Base-by-base conservation (phyloP, 2,329 filamentous ascomycete species). In the Epicoccum nigrum region DNA sequence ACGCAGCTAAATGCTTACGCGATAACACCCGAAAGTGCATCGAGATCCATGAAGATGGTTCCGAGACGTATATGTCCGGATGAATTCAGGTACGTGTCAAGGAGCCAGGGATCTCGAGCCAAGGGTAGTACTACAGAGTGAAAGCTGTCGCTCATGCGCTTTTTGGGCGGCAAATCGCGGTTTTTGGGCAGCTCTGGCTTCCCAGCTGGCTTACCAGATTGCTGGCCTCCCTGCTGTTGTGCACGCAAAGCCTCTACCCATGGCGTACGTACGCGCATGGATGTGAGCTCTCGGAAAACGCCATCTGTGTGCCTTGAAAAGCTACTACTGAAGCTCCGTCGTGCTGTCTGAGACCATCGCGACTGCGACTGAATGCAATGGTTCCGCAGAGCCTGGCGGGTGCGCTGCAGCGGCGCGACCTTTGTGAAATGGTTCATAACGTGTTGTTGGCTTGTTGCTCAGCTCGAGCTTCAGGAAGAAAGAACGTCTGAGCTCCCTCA, bases 41-140 rank as follows among this genome's bases (percentile, higher is more conserved):
- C 89, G 2, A 92, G 80, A 56, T 92, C 89, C 87, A 92, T 92
- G 55, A 92, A 84, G 13, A 92, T 76, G 0, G 88, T 86, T 0
- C 89, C 89, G 7, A 92, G 78, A 45, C 78, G 80, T 60, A 92
- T 88, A 60, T 90, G 87, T 0, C 89, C 89, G 0, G 84, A 85
- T 1, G 87, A 82, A 71, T 92, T 92, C 64, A 90, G 83, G 65
- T 92, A 92, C 0, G 86, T 88, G 67, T 92, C 89, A 9, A 89
- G 80, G 11, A 92, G 76, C 86, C 87, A 92, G 43, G 87, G 87
- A 65, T 92, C 89, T 64, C 84, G 86, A 5, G 84, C 86, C 8
- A 92, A 77, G 6, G 87, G 87, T 21, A 91, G 76, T 13, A 89
- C 83, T 37, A 88, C 83, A 48, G 82, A 82, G 65, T 88, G 85